A percentile compares a stretch with the other conserved stretches of the same genome.
Evolutionary conservation across 1,139 yeast species (phyloP).

Genomic region (Blastobotrys ciferrii): DNA sequence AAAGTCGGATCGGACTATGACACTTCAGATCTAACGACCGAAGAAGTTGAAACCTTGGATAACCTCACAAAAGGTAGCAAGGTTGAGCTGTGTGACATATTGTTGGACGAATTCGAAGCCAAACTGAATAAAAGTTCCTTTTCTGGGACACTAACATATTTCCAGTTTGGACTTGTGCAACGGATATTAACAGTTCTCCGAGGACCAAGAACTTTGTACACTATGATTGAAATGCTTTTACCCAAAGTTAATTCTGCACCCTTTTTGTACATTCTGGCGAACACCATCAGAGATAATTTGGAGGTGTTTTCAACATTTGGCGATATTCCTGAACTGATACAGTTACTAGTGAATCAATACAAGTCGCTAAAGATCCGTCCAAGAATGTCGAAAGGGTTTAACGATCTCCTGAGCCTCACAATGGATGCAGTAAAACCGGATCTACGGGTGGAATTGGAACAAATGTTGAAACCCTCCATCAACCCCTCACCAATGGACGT

Average conservation of each 20-base stretch:
- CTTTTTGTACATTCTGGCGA: conserved; percentile 30
- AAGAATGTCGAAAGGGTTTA: conserved; percentile 28
- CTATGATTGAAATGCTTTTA: conserved; percentile 24
- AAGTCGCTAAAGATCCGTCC: conserved; percentile 25
- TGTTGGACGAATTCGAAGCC: not conserved
- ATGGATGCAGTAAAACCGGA: conserved; percentile 18
- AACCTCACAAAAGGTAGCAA: conserved; percentile 2
- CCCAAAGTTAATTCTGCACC: conserved; percentile 23
- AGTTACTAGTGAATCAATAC: conserved; percentile 26
- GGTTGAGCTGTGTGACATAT: conserved; percentile 4
- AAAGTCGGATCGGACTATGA: not conserved
- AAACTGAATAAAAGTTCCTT: not conserved
- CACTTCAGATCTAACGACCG: not conserved
- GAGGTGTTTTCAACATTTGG: conserved; percentile 29
- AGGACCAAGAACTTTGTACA: conserved; percentile 27
- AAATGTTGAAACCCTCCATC: conserved; percentile 22
- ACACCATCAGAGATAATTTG: conserved; percentile 24
- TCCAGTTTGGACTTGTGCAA: conserved; percentile 29
- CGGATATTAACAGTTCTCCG: conserved; percentile 23
- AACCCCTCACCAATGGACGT: conserved; percentile 28
- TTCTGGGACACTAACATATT: conserved; percentile 9
- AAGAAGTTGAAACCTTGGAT: not conserved
- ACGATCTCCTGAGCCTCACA: conserved; percentile 27
- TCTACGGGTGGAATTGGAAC: conserved; percentile 26
- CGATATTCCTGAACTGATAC: conserved; percentile 26